Conservation (phyloP, 192 early-diverging fungal species). For the Rhizoclosmatium sp. region DNA sequence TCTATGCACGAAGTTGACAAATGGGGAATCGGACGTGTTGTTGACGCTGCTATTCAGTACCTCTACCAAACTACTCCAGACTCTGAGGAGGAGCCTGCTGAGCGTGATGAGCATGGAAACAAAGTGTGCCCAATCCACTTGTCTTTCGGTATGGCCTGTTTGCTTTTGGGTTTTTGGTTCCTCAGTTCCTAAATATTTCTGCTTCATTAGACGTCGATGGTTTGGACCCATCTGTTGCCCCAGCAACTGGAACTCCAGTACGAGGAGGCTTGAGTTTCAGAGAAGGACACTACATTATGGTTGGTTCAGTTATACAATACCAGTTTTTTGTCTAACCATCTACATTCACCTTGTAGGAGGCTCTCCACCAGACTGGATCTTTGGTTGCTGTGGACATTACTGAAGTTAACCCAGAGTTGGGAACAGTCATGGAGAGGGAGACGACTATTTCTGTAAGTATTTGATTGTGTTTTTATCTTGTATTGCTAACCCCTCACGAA, state of each 20-base stretch:
- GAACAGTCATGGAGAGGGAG: constrained; percentile 68
- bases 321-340: too few species aligned
- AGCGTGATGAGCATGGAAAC: constrained; percentile 29
- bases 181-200: neutral
- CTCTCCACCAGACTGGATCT: constrained; percentile 83
- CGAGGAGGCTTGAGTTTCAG: constrained; percentile 94
- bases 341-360: constrained; percentile 62
- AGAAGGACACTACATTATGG: constrained; percentile 92
- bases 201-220: constrained; percentile 96
- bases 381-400: constrained; percentile 92
- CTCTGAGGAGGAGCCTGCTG: neutral
- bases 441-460: constrained; percentile 78
- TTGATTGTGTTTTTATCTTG: neutral
- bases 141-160: neutral
- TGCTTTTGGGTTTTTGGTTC: neutral
- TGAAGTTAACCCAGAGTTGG: constrained; percentile 92
- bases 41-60: constrained; percentile 92
- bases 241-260: constrained; percentile 95
- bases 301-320: neutral
- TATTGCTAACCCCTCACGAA: neutral
- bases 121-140: constrained; percentile 38
- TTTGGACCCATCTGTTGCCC: constrained; percentile 91
- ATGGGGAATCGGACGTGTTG: constrained; percentile 89
- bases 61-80: constrained; percentile 65
- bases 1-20: constrained; percentile 97